Evolutionary conservation across 192 early-diverging fungal genomes (phyloP).

Genomic region (Entomortierella chlamydospora): DNA sequence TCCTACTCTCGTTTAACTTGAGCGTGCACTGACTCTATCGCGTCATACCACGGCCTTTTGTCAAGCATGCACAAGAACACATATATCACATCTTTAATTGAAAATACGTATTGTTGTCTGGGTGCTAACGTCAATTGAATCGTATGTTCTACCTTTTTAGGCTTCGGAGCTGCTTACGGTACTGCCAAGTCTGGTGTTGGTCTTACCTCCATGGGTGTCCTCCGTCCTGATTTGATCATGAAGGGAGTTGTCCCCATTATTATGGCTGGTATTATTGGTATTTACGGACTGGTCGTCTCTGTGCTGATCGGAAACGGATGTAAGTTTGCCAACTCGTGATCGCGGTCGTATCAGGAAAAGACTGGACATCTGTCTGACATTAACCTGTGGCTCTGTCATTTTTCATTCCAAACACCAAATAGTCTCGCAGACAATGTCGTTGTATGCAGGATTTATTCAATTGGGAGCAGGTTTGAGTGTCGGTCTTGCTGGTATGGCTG

Average conservation of each 20-base stretch:
- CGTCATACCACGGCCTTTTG: no score
- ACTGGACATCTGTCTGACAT: no score
- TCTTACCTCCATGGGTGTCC: conserved; percentile 86
- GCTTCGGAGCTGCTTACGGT: conserved; percentile 92
- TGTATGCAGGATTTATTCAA: conserved; percentile 85
- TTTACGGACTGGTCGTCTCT: conserved; percentile 97
- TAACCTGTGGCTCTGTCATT: no score
- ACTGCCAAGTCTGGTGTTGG: conserved; percentile 94
- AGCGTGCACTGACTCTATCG: no score
- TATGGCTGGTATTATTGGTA: conserved; percentile 99
- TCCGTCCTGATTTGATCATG: conserved; percentile 90
- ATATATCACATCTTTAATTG: no score
- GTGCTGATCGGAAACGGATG: conserved; percentile 88
- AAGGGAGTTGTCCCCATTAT: conserved; percentile 93
- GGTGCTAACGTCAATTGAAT: neutral
- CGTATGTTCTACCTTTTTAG: conserved; percentile 49
- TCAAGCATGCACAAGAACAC: no score
- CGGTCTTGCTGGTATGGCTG: conserved; percentile 86
- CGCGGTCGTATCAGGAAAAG: no score
- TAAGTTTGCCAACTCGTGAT: no score
- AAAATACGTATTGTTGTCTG: no score
- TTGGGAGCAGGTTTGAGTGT: conserved; percentile 85
- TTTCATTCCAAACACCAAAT: neutral
- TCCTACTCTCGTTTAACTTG: no score
- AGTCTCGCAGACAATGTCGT: conserved; percentile 65